Evolutionary conservation across 768 basidiomycete genomes (phyloP).

Genomic region (Gloeostereum incarnatum): DNA sequence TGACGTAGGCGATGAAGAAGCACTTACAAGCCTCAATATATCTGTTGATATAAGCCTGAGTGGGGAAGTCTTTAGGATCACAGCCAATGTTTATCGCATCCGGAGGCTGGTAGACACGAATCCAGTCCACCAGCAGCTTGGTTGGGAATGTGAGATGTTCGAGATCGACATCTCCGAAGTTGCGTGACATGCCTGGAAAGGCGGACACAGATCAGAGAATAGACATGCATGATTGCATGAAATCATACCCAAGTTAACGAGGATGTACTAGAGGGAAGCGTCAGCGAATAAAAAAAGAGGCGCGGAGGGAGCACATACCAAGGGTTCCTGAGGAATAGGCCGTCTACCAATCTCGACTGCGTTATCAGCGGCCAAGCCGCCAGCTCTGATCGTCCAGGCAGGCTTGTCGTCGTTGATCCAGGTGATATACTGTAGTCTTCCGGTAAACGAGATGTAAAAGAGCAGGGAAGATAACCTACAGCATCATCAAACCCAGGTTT

Average conservation of each 20-base stretch:
- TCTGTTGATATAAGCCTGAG: constrained; percentile 61
- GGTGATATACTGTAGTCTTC: constrained; percentile 56
- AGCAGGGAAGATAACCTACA: constrained; percentile 24
- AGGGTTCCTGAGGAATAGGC: constrained; percentile 75
- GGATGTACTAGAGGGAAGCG: constrained; percentile 53
- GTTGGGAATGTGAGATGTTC: constrained; percentile 36
- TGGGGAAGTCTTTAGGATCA: constrained; percentile 55
- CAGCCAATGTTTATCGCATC: constrained; percentile 47
- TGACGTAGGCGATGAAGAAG: constrained; percentile 65
- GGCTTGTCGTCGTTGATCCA: constrained; percentile 67
- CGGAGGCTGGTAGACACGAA: constrained; percentile 58
- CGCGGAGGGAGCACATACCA: constrained; percentile 37
- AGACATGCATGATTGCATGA: background rate
- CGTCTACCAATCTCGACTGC: constrained; percentile 52
- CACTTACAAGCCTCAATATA: constrained; percentile 35
- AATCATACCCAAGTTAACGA: constrained; percentile 58
- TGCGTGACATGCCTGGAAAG: constrained; percentile 51
- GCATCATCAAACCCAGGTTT: constrained; percentile 49
- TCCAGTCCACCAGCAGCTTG: constrained; percentile 49
- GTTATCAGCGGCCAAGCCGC: constrained; percentile 56
- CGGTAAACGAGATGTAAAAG: background rate
- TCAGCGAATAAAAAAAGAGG: constrained; percentile 22
- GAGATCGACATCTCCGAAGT: constrained; percentile 42
- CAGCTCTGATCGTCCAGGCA: constrained; percentile 68
- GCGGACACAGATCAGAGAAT: background rate